Evolutionary conservation across 192 early-diverging fungal genomes (phyloP), one percentile per base, ranked within the genome.

Genomic region (Umbelopsis ramanniana): DNA sequence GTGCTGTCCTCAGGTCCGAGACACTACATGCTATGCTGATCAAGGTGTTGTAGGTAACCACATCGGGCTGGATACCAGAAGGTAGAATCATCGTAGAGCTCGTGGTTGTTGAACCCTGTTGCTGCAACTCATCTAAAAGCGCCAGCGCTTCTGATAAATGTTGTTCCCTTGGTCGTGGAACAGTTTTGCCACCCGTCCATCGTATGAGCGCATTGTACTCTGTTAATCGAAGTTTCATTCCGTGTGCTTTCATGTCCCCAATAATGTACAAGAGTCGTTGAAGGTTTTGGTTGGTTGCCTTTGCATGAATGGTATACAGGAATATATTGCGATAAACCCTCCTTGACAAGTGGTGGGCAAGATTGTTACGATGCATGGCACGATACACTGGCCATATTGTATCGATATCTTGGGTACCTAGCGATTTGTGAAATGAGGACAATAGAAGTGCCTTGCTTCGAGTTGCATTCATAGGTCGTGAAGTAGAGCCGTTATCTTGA

Each of bases 201-300:
- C 63, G 52, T 23, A 80, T 75, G 1, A 80, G 47, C 33, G 72
- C 43, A 55, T 80, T 75, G 50, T 80, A 80, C 55, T 80, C 74
- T 2, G 55, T 47, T 11, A 63, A 38, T 38, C 69, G 53, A 10
- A 80, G 46, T 45, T 38, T 45, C 21, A 80, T 38, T 23, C 72
- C 68, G 6, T 47, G 52, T 15, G 23, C n/a, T 37, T 72, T 70
- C 74, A 80, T 80, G 45, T 80, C 79, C 3, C 72, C 70, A 15
- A 76, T 40, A 24, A 80, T 24, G 3, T 74, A 67, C 22, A 70
- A 52, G 12, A 80, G 47, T 52, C 74, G 70, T 67, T 72, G 71
- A 12, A 80, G 46, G 50, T 80, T 80, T 26, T 70, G 68, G 40
- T 71, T 71, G 21, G 72, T 70, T 26, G 63, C 52, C 17, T 54